Evolutionary conservation across 2,329 filamentous ascomycete genomes (phyloP), one percentile per base, ranked within the genome.

Genomic region (Septoria linicola): DNA sequence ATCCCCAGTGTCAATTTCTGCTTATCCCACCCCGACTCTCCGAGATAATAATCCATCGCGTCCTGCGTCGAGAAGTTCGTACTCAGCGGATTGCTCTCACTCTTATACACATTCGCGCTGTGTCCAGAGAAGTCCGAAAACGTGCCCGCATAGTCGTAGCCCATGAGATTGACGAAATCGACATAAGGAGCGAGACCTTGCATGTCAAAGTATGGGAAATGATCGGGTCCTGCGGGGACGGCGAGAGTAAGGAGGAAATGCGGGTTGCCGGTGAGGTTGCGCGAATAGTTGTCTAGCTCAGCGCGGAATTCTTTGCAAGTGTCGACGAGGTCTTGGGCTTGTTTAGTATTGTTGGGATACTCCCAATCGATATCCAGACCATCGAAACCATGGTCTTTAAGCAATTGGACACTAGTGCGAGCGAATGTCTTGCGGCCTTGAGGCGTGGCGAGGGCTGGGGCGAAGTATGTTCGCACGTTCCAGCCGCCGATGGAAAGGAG

Each of bases 401-500:
- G 76, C 25, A 96, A 72, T 20, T 83, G 77, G 1, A 95, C 85
- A 31, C 87, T 84, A 14, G 81, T 82, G 41, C 78, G 74, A 1
- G 87, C 88, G 65, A 95, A 93, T 1, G 55, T 76, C 54, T 73
- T 71, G n/a, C 88, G 80, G 3, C 84, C 81, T 4, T 74, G 71
- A 0, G 76, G 73, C 0, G 82, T 84, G 14, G 80, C 80, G 0
- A 81, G 81, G 0, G 89, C 86, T 16, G 73, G 74, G 1, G 81
- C 76, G 70, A 96, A 95, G 72, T 95, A 92, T 68, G 80, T 70
- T 2, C 85, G 87, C 65, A 86, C 88, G 0, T 81, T 86, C 82
- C 84, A 92, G n/a, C 89, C 89, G 36, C 89, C 89, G 53, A 93
- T 88, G 39, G 85, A 89, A 5, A 96, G 79, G 11, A 96, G 77